These are phyloP conservation scores for Starmera amethionina DNA, from an alignment of 805 yeast genomes.

Conservation along the genomic window DNA sequence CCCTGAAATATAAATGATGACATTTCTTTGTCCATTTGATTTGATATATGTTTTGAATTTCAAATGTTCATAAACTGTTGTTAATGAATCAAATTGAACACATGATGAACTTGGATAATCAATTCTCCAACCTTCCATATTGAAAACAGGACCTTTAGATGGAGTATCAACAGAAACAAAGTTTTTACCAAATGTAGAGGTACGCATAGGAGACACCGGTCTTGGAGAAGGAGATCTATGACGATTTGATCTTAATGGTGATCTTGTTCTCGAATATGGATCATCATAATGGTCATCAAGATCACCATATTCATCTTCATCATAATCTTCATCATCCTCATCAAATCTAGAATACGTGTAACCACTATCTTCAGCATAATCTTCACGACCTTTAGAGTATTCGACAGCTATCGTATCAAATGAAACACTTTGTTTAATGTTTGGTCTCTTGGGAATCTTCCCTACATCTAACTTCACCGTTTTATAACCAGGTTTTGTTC, in stretches of 20 bases:
- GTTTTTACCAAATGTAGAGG: too few relatives aligned
- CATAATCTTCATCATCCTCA: background rate
- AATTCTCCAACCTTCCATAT: constrained; percentile 9
- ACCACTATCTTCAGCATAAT: background rate
- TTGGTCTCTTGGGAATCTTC: background rate
- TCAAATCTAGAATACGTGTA: background rate
- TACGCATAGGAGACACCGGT: constrained; percentile 6
- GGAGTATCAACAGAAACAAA: background rate
- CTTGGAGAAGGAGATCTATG: constrained; percentile 1
- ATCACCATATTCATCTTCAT: background rate
- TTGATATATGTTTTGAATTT: constrained; percentile 1
- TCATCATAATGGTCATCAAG: constrained; percentile 1
- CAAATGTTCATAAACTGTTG: constrained; percentile 1
- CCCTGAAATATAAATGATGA: constrained; percentile 60
- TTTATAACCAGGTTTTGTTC: constrained; percentile 1
- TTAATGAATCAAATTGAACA: constrained; percentile 8
- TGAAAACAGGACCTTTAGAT: background rate
- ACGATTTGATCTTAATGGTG: constrained; percentile 1
- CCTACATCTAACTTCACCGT: too few relatives aligned
- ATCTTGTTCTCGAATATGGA: background rate
- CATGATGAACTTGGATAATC: constrained; percentile 15
- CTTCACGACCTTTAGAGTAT: background rate
- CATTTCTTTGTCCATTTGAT: constrained; percentile 29
- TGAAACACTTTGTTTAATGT: constrained; percentile 1
- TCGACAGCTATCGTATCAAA: constrained; percentile 5